These are phyloP conservation scores for Botrytis fabae DNA, from an alignment of 2,329 filamentous ascomycete species.

Conservation along the genomic window DNA sequence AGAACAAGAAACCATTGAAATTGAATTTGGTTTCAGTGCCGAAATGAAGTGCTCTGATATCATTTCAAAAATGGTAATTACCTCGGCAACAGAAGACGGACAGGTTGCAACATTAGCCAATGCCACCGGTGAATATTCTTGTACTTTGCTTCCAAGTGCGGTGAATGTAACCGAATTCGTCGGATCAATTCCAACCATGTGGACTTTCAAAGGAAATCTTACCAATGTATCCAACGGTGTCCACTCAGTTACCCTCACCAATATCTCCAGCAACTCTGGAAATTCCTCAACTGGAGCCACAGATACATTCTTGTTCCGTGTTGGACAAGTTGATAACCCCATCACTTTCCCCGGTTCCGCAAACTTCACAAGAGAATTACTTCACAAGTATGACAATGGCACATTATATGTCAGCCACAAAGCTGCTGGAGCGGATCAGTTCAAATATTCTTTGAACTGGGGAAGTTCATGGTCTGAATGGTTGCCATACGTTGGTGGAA, in stretches of 20 bases:
- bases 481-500: slow-evolving; percentile 55
- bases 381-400: slow-evolving; percentile 47
- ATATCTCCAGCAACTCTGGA: slow-evolving; percentile 46
- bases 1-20: slow-evolving; percentile 47
- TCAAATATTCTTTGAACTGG: slow-evolving; percentile 63
- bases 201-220: slow-evolving; percentile 54
- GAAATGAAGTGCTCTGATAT: slow-evolving; percentile 62
- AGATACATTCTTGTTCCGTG: slow-evolving; percentile 63
- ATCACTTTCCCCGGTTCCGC: slow-evolving; percentile 56
- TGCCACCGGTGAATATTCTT: slow-evolving; percentile 42
- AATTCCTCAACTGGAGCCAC: slow-evolving; percentile 51
- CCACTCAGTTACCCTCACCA: slow-evolving; percentile 57
- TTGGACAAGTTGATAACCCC: slow-evolving; percentile 58
- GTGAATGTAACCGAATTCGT: slow-evolving; percentile 44
- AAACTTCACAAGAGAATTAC: slow-evolving; percentile 58
- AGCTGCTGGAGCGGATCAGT: slow-evolving; percentile 61
- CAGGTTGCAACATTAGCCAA: slow-evolving; percentile 47
- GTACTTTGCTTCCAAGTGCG: slow-evolving; percentile 47
- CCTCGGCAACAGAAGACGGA: slow-evolving; percentile 53
- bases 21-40: slow-evolving; percentile 59
- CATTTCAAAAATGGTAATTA: slow-evolving; percentile 50
- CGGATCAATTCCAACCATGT: slow-evolving; percentile 55
- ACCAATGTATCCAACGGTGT: slow-evolving; percentile 60
- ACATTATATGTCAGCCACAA: slow-evolving; percentile 55
- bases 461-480: slow-evolving; percentile 60